Percentiles rank a stretch among this genome's conserved stretches.
These are phyloP conservation scores for Megacollybia platyphylla DNA, from an alignment of 1,284 basidiomycete species.

Conservation along the genomic window DNA sequence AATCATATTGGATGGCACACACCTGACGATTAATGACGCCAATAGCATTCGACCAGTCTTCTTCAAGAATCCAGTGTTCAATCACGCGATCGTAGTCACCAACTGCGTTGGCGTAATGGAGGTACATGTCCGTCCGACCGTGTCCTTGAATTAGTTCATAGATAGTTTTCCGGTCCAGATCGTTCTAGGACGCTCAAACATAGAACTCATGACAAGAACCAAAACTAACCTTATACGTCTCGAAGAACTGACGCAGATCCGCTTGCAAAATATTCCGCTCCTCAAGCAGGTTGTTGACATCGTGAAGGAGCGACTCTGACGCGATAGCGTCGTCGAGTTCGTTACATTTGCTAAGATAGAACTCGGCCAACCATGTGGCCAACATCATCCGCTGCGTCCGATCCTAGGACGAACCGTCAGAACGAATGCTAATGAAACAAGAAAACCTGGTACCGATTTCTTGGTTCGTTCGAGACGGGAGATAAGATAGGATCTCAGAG, in stretches of 20 bases:
- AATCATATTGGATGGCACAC: constrained; percentile 9
- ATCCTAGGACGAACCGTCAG: constrained; percentile 38
- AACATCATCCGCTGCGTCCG: constrained; percentile 94
- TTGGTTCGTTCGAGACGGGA: constrained; percentile 74
- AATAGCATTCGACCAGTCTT: constrained; percentile 87
- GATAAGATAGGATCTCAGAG: constrained; percentile 83
- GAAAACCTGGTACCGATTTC: constrained; percentile 41
- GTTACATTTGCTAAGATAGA: constrained; percentile 94
- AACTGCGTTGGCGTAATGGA: constrained; percentile 79
- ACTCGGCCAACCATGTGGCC: constrained; percentile 97
- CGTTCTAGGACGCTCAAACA: constrained; percentile 31
- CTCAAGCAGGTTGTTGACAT: constrained; percentile 76
- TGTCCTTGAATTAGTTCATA: constrained; percentile 92
- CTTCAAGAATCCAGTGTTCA: constrained; percentile 88
- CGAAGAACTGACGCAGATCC: constrained; percentile 84
- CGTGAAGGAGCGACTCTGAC: constrained; percentile 74
- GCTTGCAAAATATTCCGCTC: constrained; percentile 85
- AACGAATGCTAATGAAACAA: not conserved
- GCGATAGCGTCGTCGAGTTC: constrained; percentile 86
- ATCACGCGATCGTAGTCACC: constrained; percentile 80
- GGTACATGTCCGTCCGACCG: constrained; percentile 84
- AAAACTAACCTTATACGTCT: constrained; percentile 72
- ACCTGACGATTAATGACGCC: constrained; percentile 83
- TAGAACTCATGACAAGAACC: not conserved
- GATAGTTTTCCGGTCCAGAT: constrained; percentile 75